Percentiles rank a stretch among this genome's conserved stretches.
Conservation (phyloP, 306 rosid species). For the Inga leiocalycina region DNA sequence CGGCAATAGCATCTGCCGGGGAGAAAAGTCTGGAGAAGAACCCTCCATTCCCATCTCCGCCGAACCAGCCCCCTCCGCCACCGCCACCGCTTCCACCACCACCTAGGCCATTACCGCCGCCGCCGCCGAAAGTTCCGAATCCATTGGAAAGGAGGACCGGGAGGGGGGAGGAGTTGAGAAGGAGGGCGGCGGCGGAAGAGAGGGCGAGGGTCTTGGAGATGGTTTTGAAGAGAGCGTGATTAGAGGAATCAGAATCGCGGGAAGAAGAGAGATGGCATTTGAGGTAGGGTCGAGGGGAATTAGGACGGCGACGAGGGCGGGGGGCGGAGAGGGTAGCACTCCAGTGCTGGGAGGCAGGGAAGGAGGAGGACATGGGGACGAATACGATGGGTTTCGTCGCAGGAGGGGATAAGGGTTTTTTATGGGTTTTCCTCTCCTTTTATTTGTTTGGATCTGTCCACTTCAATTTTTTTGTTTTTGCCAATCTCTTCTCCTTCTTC, state of each 20-base stretch:
- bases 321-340: conserved; percentile 38
- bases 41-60: conserved; percentile 42
- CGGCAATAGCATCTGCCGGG: conserved; percentile 65
- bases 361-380: conserved; percentile 58
- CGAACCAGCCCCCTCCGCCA: conserved; percentile 47
- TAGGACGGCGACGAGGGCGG: conserved; percentile 28
- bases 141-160: conserved; percentile 15
- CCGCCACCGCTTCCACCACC: conserved; percentile 45
- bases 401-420: conserved; percentile 38
- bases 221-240: conserved; percentile 41
- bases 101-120: conserved; percentile 18
- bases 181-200: conserved; percentile 64
- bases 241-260: conserved; percentile 37
- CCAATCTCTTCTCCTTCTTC: too few relatives aligned
- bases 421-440: conserved; percentile 34
- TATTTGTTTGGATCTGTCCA: neutral
- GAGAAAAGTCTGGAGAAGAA: conserved; percentile 60
- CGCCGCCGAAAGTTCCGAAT: conserved; percentile 27
- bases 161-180: conserved; percentile 39
- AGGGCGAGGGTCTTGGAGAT: conserved; percentile 57
- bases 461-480: too few relatives aligned
- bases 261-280: conserved; percentile 41
- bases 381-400: neutral
- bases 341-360: conserved; percentile 57
- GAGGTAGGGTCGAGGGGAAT: conserved; percentile 21